A percentile compares a stretch with the other conserved stretches of the same genome.
These are phyloP conservation scores for Tubosaeta brunneosetosa DNA, from an alignment of 768 basidiomycete species.

Conservation along the genomic window DNA sequence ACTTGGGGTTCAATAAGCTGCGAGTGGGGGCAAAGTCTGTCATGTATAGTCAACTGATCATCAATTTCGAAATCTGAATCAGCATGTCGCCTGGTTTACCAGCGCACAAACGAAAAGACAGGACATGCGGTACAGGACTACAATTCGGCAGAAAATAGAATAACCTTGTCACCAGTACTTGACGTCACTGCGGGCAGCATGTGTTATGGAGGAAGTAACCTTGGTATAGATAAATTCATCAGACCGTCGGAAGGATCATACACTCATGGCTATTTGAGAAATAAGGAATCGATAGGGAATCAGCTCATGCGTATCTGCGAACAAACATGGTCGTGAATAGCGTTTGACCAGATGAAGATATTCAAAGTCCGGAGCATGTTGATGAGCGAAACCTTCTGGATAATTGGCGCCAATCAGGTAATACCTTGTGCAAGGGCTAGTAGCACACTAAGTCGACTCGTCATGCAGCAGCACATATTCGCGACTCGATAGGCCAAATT, in stretches of 20 bases:
- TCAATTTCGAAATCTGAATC: background rate
- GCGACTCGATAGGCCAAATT: slow-evolving; percentile 74
- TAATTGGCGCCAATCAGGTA: background rate
- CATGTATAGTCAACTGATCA: slow-evolving; percentile 15
- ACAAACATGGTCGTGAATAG: background rate
- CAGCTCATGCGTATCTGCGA: background rate
- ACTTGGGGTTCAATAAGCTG: slow-evolving; percentile 69
- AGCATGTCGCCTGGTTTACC: background rate
- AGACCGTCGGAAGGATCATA: background rate
- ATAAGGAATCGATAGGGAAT: background rate
- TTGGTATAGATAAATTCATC: background rate
- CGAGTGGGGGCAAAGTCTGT: slow-evolving; percentile 43
- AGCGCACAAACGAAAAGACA: background rate
- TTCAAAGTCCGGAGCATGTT: background rate
- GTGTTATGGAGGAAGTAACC: background rate
- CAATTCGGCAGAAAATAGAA: background rate
- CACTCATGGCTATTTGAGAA: background rate
- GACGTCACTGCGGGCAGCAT: background rate
- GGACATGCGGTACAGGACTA: background rate
- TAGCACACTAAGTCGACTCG: slow-evolving; percentile 45
- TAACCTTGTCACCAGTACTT: too few relatives aligned
- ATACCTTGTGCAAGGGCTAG: background rate
- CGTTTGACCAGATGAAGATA: background rate
- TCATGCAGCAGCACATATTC: slow-evolving; percentile 88
- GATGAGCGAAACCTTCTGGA: background rate